Evolutionary conservation across 2,329 filamentous ascomycete genomes (phyloP).

Genomic region (Fusarium chlamydosporum): DNA sequence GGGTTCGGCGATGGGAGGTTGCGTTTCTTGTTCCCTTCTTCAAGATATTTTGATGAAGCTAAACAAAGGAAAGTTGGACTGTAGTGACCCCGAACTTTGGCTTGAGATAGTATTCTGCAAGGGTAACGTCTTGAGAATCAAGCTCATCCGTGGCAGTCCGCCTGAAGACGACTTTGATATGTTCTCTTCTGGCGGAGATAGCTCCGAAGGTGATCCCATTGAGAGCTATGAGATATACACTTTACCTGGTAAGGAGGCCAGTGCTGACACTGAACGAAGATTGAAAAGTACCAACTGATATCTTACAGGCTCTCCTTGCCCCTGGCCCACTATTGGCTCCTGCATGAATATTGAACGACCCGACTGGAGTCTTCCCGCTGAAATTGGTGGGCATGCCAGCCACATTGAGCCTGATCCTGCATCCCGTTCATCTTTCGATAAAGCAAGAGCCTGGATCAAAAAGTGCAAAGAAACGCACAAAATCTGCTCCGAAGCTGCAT

Average conservation of each 20-base stretch:
- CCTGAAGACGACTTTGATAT: constrained; percentile 34
- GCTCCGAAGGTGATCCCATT: constrained; percentile 8
- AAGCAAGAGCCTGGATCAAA: constrained; percentile 40
- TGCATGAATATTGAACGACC: constrained; percentile 32
- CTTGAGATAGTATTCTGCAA: constrained; percentile 37
- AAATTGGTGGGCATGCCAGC: constrained; percentile 26
- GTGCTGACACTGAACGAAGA: rapidly evolving
- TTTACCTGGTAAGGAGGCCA: constrained; percentile 23
- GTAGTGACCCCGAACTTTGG: constrained; percentile 25
- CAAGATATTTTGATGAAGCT: constrained; percentile 26
- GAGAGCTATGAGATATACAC: constrained; percentile 42
- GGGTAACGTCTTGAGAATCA: constrained; percentile 30
- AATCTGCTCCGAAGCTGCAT: constrained; percentile 35
- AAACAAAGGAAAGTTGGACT: constrained; percentile 4
- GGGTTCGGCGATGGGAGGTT: constrained; percentile 6
- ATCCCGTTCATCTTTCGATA: constrained; percentile 24
- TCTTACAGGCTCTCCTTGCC: constrained; percentile 21
- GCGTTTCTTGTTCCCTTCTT: constrained; percentile 35
- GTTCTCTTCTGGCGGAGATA: constrained; percentile 16
- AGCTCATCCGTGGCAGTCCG: constrained; percentile 13
- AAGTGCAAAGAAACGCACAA: constrained; percentile 31
- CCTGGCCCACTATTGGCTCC: constrained; percentile 43
- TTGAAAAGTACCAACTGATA: neutral
- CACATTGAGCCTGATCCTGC: constrained; percentile 39
- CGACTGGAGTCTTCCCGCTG: constrained; percentile 3